Base-by-base conservation (phyloP, 106 monocot genomes). In the Iris macrosiphon region DNA sequence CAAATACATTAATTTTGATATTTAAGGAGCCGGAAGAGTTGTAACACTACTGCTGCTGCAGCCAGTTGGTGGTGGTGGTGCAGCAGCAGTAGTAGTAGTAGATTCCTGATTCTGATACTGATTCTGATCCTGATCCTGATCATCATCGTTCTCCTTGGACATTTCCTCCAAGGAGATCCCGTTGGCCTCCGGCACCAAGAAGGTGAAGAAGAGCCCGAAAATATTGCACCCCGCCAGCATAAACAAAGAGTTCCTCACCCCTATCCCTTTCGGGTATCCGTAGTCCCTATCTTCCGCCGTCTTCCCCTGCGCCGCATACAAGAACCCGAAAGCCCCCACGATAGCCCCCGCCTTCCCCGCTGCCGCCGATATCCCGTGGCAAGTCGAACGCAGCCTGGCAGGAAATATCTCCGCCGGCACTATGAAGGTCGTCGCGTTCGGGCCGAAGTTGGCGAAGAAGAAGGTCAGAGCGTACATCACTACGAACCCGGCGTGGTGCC, bases 351-450 rank as follows among this genome's bases (percentile, higher is more conserved):
- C 76, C 70, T 89, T 89, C 0, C 89, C 89, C 1, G 67, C 21
- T 0, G 89, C 89, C 2, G 89, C 89, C 2, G 84, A 84, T 41
- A 89, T 77, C 15, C 85, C 91, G 38, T 85, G 91, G 65, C 85
- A 82, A 4, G 88, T 83, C 12, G 88, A 89, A 30, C 83, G 45
- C 33, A 89, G 41, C 73, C 88, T 44, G 10, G 85, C 78, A 0
- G 91, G 85, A 40, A 78, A 85, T 28, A 91, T 63, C 78, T 85
- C 91, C 16, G 91, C 91, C 16, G 91, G 91, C 41, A 91, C 81
- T 23, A 91, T 71, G 65, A 91, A 91, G 16, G 91, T 91, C 3
- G 85, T 91, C 43, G 69, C 69, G 61, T 81, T 81, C 31, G 81
- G 81, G 1, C 81, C 81, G 57, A 81, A 81, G 53, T 81, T 81